phyloP scores from a whole-genome alignment of 2,329 filamentous ascomycete genomes.

The Coniochaeta prunicola region DNA sequence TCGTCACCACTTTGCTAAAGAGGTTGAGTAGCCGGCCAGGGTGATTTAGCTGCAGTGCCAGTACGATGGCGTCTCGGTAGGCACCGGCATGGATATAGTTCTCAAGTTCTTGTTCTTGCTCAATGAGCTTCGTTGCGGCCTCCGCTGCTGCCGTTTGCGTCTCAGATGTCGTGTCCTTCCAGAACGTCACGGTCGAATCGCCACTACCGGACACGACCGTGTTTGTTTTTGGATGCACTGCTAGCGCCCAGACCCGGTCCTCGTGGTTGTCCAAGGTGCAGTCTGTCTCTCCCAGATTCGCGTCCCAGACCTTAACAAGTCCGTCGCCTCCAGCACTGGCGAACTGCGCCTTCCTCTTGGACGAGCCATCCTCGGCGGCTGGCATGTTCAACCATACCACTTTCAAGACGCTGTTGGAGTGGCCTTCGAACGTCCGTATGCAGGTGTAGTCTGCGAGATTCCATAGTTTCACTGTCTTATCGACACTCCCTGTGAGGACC shows the following conservation, averaged over 20 bases:
- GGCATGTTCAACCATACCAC: conserved; percentile 70
- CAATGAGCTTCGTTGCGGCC: conserved; percentile 67
- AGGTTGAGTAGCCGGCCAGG: conserved; percentile 78
- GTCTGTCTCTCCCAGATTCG: conserved; percentile 73
- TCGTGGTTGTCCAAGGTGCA: conserved; percentile 95
- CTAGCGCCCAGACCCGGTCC: conserved; percentile 88
- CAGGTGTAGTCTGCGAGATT: conserved; percentile 88
- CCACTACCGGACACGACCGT: conserved; percentile 84
- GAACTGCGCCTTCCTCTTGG: conserved; percentile 60
- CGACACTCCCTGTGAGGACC: conserved; percentile 83
- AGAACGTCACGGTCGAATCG: conserved; percentile 90
- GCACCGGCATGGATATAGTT: conserved; percentile 86
- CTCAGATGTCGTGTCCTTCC: conserved; percentile 81
- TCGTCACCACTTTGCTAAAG: conserved; percentile 72
- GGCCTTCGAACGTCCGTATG: conserved; percentile 88
- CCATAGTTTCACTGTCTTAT: conserved; percentile 96
- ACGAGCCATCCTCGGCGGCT: conserved; percentile 38
- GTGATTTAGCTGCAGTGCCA: conserved; percentile 91
- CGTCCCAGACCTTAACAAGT: conserved; percentile 94
- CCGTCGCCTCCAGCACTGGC: conserved; percentile 90
- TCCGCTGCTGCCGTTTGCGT: conserved; percentile 69
- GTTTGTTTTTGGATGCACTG: conserved; percentile 61
- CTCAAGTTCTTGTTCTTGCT: conserved; percentile 89
- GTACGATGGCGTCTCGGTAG: conserved; percentile 85
- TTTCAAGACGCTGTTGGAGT: conserved; percentile 92